phyloP scores from a whole-genome alignment of 768 basidiomycete genomes.

The Suillus brevipes region DNA sequence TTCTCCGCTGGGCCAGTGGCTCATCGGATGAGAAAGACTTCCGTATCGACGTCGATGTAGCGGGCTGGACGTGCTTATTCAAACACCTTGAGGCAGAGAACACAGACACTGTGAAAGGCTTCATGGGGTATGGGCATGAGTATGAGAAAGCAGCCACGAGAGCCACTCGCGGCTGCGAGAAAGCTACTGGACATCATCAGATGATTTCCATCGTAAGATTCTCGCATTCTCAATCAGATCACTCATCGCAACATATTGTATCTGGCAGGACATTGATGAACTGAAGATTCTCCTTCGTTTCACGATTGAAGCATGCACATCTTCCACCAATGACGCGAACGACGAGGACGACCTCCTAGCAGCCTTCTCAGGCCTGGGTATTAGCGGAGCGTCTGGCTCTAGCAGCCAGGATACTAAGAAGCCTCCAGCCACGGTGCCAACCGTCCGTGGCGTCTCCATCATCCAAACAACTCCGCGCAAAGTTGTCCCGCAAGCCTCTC shows the following conservation, averaged over 20 bases:
- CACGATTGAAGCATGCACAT: constrained; percentile 48
- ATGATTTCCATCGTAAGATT: constrained; percentile 60
- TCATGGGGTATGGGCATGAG: constrained; percentile 53
- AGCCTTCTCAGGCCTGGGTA: constrained; percentile 25
- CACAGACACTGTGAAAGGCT: constrained; percentile 17
- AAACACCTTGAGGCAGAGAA: constrained; percentile 52
- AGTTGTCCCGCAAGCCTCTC: constrained; percentile 35
- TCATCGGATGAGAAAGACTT: constrained; percentile 42
- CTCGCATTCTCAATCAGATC: background rate
- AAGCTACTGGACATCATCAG: constrained; percentile 58
- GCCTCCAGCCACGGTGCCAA: constrained; percentile 1
- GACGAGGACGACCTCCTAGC: constrained; percentile 24
- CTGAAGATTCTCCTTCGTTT: constrained; percentile 60
- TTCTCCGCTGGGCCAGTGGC: constrained; percentile 56
- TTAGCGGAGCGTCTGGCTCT: constrained; percentile 10
- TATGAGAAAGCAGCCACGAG: constrained; percentile 60
- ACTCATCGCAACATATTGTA: background rate
- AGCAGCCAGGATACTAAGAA: background rate
- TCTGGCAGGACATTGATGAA: constrained; percentile 52
- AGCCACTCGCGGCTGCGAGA: constrained; percentile 48
- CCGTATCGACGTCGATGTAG: constrained; percentile 68
- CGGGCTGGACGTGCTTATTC: constrained; percentile 60
- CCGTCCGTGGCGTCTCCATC: constrained; percentile 18
- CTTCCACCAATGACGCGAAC: constrained; percentile 9
- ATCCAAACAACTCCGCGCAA: constrained; percentile 25